Conservation (phyloP, 495 filamentous ascomycete species). For the Daldinia decipiens region DNA sequence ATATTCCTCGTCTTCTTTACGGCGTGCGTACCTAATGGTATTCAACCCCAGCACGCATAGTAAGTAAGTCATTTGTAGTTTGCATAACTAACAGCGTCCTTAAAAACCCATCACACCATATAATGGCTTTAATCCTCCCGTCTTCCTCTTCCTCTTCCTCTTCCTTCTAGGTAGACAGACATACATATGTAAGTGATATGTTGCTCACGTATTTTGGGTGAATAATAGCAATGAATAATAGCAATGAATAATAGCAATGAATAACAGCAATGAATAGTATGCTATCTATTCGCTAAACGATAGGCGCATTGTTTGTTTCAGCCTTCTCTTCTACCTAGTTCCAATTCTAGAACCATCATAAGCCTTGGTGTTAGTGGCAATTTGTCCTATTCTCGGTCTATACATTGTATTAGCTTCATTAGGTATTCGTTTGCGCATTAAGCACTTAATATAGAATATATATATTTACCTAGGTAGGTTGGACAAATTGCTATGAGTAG, state of each 20-base stretch:
- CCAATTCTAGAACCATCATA: neutral
- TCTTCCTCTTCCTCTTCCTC: neutral
- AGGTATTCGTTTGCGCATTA: neutral
- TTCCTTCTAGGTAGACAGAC: constrained; percentile 1
- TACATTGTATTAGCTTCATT: neutral
- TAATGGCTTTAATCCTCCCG: neutral
- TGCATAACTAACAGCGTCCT: too few species aligned
- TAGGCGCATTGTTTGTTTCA: neutral
- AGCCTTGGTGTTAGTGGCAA: neutral
- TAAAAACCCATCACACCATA: neutral
- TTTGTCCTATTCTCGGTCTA: neutral
- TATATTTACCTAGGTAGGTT: neutral
- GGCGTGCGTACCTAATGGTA: neutral
- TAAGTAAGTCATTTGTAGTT: too few species aligned
- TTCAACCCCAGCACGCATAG: too few species aligned
- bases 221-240: neutral
- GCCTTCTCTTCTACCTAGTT: neutral
- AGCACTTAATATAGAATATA: too few species aligned
- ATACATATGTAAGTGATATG: neutral
- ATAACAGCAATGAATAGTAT: neutral
- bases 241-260: neutral
- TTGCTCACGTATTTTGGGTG: neutral
- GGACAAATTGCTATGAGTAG: neutral
- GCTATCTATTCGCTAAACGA: neutral
- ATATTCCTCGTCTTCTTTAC: constrained; percentile 4